These are phyloP conservation scores for Pascua guehoae DNA, from an alignment of 1,284 basidiomycete species.

Conservation along the genomic window DNA sequence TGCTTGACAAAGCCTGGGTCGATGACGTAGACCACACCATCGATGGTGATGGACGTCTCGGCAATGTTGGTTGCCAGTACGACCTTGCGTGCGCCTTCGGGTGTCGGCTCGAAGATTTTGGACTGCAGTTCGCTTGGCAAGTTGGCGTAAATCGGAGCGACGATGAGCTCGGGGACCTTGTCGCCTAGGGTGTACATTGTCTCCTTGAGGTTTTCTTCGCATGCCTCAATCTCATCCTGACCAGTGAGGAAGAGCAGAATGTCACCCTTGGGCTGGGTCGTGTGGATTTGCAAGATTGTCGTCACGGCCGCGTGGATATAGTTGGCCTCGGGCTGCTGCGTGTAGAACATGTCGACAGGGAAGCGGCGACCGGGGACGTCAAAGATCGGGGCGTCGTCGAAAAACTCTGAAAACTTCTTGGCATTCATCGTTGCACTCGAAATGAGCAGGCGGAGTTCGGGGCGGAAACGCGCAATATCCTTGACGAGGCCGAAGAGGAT, in stretches of 20 bases:
- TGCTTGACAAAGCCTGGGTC: slow-evolving; percentile 98
- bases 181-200: slow-evolving; percentile 91
- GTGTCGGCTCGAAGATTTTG: slow-evolving; percentile 98
- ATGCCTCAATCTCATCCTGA: slow-evolving; percentile 98
- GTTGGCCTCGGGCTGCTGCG: slow-evolving; percentile 94
- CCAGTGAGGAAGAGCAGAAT: slow-evolving; percentile 97
- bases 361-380: slow-evolving; percentile 95
- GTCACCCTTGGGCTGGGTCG: slow-evolving; percentile 96
- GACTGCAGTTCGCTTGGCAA: slow-evolving; percentile 98
- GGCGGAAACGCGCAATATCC: slow-evolving; percentile 96
- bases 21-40: slow-evolving; percentile 96
- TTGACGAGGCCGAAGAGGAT: slow-evolving; percentile 95
- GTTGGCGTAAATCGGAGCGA: slow-evolving; percentile 98
- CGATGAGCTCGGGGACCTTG: slow-evolving; percentile 88
- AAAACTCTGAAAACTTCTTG: slow-evolving; percentile 93
- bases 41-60: slow-evolving; percentile 96
- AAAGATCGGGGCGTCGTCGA: slow-evolving; percentile 89
- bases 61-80: slow-evolving; percentile 98
- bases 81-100: slow-evolving; percentile 91
- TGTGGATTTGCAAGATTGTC: slow-evolving; percentile 98
- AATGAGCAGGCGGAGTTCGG: slow-evolving; percentile 84
- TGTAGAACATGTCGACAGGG: slow-evolving; percentile 98
- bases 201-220: slow-evolving; percentile 91
- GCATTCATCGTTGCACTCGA: slow-evolving; percentile 97
- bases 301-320: slow-evolving; percentile 98